Base-by-base conservation (phyloP, 257 asterid species). In the Jacaranda copaia region DNA sequence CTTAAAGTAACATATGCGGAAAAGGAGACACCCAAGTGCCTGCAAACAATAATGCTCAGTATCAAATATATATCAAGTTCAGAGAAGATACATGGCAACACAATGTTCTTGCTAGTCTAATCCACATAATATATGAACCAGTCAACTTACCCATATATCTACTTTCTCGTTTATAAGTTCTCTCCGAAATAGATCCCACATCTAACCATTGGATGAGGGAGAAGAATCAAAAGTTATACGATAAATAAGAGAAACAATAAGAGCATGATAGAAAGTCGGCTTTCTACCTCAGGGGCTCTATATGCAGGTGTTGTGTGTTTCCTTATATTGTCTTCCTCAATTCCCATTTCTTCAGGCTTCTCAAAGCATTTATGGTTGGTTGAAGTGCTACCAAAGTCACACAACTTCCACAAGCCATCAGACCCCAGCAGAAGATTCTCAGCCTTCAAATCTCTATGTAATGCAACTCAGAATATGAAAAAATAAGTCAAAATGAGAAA, bases 11-110 rank as follows among this genome's bases (percentile, higher is more conserved):
- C 96, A 88, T 79, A 96, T 91, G 70, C 98, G 99, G 77, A 85
- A 96, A 67, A 96, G 93, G 76, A 96, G 96, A 85, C 99, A 96
- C 20, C 99, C 99, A 38, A 96, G 94, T 61, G 99, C 99, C 99
- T 95, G 91, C 59, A 87, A 65, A 77, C 58, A 73, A 75, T 16
- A 66, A 25, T 62, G 51, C 70, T 79, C 80, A 65, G 66, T 3
- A 71, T 57, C 39, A 20, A 60, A 66, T 76, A n/a, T 59, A 55
- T 56, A 49, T 58, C 38, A 42, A 51, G 42, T 36, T 76, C 39
- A 70, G 38, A 61, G 42, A 68, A 39, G 40, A 71, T 43, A 40
- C 35, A 72, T 65, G 55, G 52, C 49, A 72, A 40, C 48, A 35
- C n/a, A 61, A 64, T 65, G 39, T 38, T 49, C 64, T 56, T 52